Evolutionary conservation across 108 stramenopile genomes (phyloP), one percentile per base, ranked within the genome.

Genomic region (Bacterosira constricta): DNA sequence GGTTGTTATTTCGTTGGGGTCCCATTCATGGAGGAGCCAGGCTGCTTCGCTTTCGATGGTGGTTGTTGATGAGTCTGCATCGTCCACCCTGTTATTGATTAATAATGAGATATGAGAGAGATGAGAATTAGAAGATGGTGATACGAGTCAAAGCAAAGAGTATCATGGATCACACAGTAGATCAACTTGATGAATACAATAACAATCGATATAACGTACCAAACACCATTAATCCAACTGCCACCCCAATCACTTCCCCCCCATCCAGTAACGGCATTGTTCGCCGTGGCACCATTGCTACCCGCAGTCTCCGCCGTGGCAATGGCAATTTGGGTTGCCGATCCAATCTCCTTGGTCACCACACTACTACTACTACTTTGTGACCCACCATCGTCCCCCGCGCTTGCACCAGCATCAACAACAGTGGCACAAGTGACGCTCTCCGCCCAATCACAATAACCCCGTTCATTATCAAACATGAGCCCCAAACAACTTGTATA

Each of bases 241-340:
- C 71, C 79, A 35, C 79, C 79, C 78, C 78, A 79, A 62, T 79
- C 78, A 35, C 64, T 65, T 21, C 69, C 64, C 29, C 78, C 78
- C 78, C 78, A 80, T n/a, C 54, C 45, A n/a, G 58, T 37, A 17
- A 51, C 20, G 13, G 35, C 35, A 31, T n/a, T 31, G 20, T 37
- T 41, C 0, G 66, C 20, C 13, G 35, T 25, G 13, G 58, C 58
- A 23, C 58, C 58, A 21, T 21, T 41, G 35, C 58, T 60, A 3
- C 58, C 58, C 58, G 58, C 58, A 0, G 39, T 18, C 6, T 60
- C n/a, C 10, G 58, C 17, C 58, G 6, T 60, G 30, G 32, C 25
- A 13, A 60, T 26, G 18, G 32, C 58, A 1, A 32, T n/a, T 13
- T 38, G 32, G 35, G 58, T 60, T 30, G 30, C 30, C 29, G 58